Evolutionary conservation across 148 eudicot species (phyloP).

Genomic region (Simmondsia chinensis): DNA sequence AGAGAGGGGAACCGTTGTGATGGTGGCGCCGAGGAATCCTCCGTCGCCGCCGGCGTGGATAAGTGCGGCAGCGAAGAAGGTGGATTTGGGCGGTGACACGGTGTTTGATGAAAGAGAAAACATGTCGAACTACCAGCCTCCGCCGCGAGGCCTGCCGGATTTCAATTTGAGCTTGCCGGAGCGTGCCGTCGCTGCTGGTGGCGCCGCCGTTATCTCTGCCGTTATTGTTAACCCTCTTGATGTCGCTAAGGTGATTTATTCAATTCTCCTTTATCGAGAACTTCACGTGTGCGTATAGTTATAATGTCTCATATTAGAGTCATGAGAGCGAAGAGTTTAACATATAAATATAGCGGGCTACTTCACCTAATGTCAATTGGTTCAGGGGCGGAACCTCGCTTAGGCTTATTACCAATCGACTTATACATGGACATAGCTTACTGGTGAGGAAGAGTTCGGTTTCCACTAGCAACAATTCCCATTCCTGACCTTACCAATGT

Average conservation of each 20-base stretch:
- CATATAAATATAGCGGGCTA: no score
- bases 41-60: conserved; percentile 34
- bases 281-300: no score
- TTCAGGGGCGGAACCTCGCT: no score
- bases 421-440: no score
- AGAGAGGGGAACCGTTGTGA: neutral
- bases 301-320: no score
- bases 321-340: no score
- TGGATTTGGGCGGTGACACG: conserved; percentile 15
- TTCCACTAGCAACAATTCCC: no score
- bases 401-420: no score
- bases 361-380: no score
- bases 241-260: conserved; percentile 94
- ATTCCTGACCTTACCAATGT: no score
- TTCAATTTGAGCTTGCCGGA: conserved; percentile 41
- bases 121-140: neutral
- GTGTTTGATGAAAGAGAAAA: conserved; percentile 1
- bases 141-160: conserved; percentile 14
- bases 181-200: conserved; percentile 66
- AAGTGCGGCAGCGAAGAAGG: conserved; percentile 32
- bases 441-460: no score
- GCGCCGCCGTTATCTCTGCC: conserved; percentile 84
- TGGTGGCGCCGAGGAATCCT: conserved; percentile 29
- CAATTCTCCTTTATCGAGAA: no score
- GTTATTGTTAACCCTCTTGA: conserved; percentile 90